A percentile compares a stretch with the other conserved stretches of the same genome.
These are phyloP conservation scores for Blastocystis hominis DNA, from an alignment of 352 stramenopile genomes.

Conservation along the genomic window DNA sequence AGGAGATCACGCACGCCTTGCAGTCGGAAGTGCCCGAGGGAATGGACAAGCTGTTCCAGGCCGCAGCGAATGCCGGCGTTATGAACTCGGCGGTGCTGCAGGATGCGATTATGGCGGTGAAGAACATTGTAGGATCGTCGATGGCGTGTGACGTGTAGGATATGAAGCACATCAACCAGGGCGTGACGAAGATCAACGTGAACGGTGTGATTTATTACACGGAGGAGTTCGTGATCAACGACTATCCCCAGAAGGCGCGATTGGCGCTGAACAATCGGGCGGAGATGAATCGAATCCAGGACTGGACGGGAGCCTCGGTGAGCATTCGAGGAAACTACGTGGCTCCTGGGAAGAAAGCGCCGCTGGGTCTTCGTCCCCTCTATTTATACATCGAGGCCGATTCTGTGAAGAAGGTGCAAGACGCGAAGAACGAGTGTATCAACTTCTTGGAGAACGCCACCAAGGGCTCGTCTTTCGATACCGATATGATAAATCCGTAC, in stretches of 20 bases:
- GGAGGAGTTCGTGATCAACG: slow-evolving; percentile 84
- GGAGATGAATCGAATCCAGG: slow-evolving; percentile 70
- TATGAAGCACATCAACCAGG: slow-evolving; percentile 33
- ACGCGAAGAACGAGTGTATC: slow-evolving; percentile 60
- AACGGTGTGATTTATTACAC: slow-evolving; percentile 68
- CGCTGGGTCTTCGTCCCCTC: slow-evolving; percentile 71
- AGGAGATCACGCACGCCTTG: slow-evolving; percentile 28
- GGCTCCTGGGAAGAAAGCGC: slow-evolving; percentile 72
- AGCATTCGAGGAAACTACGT: slow-evolving; percentile 78
- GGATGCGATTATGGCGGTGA: slow-evolving; percentile 73
- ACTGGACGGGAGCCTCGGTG: slow-evolving; percentile 76
- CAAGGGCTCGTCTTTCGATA: slow-evolving; percentile 16
- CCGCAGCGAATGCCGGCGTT: neutral
- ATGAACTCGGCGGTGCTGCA: slow-evolving; percentile 69
- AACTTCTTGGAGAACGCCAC: slow-evolving; percentile 63
- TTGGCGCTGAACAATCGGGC: slow-evolving; percentile 64
- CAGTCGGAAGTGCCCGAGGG: neutral
- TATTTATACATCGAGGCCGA: slow-evolving; percentile 69
- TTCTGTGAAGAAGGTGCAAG: slow-evolving; percentile 53
- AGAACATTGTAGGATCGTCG: slow-evolving; percentile 67
- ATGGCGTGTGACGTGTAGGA: slow-evolving; percentile 57
- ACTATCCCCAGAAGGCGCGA: slow-evolving; percentile 79
- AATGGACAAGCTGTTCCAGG: slow-evolving; percentile 43
- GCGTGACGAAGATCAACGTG: slow-evolving; percentile 31
- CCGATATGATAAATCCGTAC: slow-evolving; percentile 52